Base-by-base conservation (phyloP, 2,329 filamentous ascomycete species). In the Nothophoma quercina region DNA sequence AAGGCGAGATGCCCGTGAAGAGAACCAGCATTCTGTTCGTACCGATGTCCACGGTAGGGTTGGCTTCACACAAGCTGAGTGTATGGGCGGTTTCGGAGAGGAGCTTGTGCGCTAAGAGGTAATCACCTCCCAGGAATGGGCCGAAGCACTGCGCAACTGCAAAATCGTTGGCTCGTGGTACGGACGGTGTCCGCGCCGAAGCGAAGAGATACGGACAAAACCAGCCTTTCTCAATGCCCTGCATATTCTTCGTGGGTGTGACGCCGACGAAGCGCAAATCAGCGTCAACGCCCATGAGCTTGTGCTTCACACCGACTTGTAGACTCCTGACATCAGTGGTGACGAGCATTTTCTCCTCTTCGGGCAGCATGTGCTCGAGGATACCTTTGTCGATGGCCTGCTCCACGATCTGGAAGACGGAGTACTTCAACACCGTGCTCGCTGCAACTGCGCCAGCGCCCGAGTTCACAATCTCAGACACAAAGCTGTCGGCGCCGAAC, bases 271-370 rank as follows among this genome's bases (percentile, higher is more conserved):
- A 73, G 1, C 69, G 51, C 33, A 76, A 29, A 52, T 75, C 72
- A 3, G 73, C 73, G 41, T 75, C 69, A 4, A 75, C 71, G 34
- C 72, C 72, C 71, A 77, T 75, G 36, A 76, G 60, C 22, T 75
- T 76, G 41, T 76, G 74, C 54, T 73, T 74, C 50, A 75, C 69
- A 32, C 67, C 62, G 10, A 75, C 67, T 39, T 73, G 71, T 36
- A 75, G 29, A 29, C 67, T 74, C 58, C 71, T 74, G 16, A 74
- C 68, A 30, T 64, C 65, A 1, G 65, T 71, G 5, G 72, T 75
- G 16, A 61, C 55, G 19, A 74, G 57, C 65, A 75, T 75, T 55
- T 72, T 74, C 53, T 74, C 70, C 48, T 75, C 72, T 40, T 75
- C 73, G 1, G 73, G 73, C 23, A 75, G 53, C 56, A 75, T 65